Evolutionary conservation across 2,329 filamentous ascomycete genomes (phyloP).

Genomic region (Calonectria pteridis): DNA sequence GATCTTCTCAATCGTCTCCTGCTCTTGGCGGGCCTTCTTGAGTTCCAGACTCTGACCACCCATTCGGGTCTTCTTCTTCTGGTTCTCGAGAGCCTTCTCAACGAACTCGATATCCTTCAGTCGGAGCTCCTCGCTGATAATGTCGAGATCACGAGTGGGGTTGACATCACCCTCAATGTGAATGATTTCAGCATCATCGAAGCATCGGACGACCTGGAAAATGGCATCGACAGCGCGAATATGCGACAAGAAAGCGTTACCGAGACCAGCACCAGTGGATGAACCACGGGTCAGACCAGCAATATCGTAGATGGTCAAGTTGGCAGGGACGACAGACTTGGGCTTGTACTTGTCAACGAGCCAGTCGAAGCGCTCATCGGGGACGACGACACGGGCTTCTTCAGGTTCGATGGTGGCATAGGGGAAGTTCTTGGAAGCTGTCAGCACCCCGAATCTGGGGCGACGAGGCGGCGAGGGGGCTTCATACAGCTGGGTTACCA

Average conservation of each 20-base stretch:
- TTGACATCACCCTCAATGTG: conserved; percentile 99
- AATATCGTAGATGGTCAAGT: conserved; percentile 98
- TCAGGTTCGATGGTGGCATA: conserved; percentile 99
- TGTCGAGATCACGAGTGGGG: conserved; percentile 91
- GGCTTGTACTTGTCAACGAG: conserved; percentile 96
- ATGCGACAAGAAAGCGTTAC: conserved; percentile 98
- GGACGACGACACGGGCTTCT: conserved; percentile 96
- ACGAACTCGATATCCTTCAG: conserved; percentile 99
- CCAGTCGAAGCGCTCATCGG: conserved; percentile 97
- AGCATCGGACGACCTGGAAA: conserved; percentile 96
- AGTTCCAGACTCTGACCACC: conserved; percentile 96
- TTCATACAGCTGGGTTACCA: conserved; percentile 92
- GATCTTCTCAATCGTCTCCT: conserved; percentile 92
- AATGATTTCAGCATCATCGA: conserved; percentile 99
- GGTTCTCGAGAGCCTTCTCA: conserved; percentile 92
- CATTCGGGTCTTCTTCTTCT: conserved; percentile 94
- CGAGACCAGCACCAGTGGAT: conserved; percentile 96
- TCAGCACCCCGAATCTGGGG: conserved; percentile 55
- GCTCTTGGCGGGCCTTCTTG: conserved; percentile 96
- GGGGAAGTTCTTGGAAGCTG: conserved; percentile 84
- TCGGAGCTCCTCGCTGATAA: conserved; percentile 95
- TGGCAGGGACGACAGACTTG: conserved; percentile 96
- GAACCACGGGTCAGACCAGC: conserved; percentile 95
- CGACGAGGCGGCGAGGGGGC: conserved; percentile 47
- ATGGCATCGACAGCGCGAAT: conserved; percentile 98